phyloP scores from a whole-genome alignment of 2,329 filamentous ascomycete species.

The Capronia epimyces region DNA sequence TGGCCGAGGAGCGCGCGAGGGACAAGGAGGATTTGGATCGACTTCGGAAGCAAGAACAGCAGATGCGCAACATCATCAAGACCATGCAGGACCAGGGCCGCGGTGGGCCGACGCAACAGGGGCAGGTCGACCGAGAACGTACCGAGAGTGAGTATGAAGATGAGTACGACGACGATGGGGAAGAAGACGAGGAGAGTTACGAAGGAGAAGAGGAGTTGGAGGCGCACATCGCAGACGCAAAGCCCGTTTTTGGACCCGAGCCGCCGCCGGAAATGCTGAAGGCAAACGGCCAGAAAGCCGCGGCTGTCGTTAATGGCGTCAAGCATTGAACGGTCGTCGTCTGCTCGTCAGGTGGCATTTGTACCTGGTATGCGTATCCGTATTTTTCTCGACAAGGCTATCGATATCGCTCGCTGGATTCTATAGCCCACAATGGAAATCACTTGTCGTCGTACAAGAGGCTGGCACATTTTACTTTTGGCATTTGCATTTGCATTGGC shows the following conservation, averaged over 20 bases:
- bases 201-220: slow-evolving; percentile 52
- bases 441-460: neutral
- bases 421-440: neutral
- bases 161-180: slow-evolving; percentile 54
- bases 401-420: neutral
- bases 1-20: slow-evolving; percentile 86
- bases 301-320: slow-evolving; percentile 40
- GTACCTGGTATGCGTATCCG: neutral
- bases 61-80: slow-evolving; percentile 88
- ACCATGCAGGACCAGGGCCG: slow-evolving; percentile 94
- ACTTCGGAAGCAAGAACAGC: slow-evolving; percentile 77
- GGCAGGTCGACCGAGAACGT: slow-evolving; percentile 50
- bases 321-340: slow-evolving; percentile 28
- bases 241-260: slow-evolving; percentile 46
- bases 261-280: slow-evolving; percentile 48
- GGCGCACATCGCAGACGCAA: slow-evolving; percentile 37
- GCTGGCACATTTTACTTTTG: neutral
- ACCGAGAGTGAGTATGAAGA: slow-evolving; percentile 50
- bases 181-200: slow-evolving; percentile 54
- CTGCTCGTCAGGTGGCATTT: neutral
- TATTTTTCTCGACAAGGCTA: neutral
- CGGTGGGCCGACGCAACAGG: slow-evolving; percentile 54
- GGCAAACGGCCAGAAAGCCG: slow-evolving; percentile 41
- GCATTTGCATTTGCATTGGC: too few relatives aligned
- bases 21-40: slow-evolving; percentile 71